phyloP scores from a whole-genome alignment of 1,284 basidiomycete genomes.

The Amylostereum areolatum region DNA sequence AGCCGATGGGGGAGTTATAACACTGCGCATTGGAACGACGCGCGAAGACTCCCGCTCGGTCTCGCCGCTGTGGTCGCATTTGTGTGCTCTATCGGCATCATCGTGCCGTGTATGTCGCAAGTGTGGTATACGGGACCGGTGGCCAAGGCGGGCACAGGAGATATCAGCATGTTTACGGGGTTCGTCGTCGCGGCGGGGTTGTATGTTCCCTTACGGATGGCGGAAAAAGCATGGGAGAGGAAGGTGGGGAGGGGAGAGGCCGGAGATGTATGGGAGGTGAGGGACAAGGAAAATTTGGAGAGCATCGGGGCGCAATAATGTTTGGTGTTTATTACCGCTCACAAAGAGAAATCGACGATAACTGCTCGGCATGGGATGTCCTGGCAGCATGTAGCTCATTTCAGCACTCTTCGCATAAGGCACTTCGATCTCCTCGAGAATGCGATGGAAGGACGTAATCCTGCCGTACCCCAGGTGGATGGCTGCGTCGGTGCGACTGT shows the following conservation, averaged over 20 bases:
- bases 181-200: slow-evolving; percentile 33
- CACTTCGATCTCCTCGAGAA: too few relatives aligned
- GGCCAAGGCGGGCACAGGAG: slow-evolving; percentile 42
- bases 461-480: too few relatives aligned
- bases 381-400: too few relatives aligned
- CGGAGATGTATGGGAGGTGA: neutral
- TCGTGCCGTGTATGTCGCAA: slow-evolving; percentile 56
- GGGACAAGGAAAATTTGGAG: too few relatives aligned
- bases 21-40: slow-evolving; percentile 35
- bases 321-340: too few relatives aligned
- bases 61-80: slow-evolving; percentile 45
- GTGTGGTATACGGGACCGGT: slow-evolving; percentile 50
- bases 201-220: slow-evolving; percentile 32
- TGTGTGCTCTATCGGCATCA: slow-evolving; percentile 36
- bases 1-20: slow-evolving; percentile 27
- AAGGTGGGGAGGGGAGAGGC: slow-evolving; percentile 2
- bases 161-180: slow-evolving; percentile 48
- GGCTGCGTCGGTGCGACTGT: too few relatives aligned
- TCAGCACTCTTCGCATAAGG: too few relatives aligned
- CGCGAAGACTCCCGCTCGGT: slow-evolving; percentile 35
- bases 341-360: too few relatives aligned
- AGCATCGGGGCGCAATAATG: too few relatives aligned
- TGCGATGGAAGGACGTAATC: too few relatives aligned
- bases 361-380: too few relatives aligned
- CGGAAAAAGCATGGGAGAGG: slow-evolving; percentile 28